These are phyloP conservation scores for Aspergillus sp. DNA, from an alignment of 2,329 filamentous ascomycete species.

Conservation along the genomic window DNA sequence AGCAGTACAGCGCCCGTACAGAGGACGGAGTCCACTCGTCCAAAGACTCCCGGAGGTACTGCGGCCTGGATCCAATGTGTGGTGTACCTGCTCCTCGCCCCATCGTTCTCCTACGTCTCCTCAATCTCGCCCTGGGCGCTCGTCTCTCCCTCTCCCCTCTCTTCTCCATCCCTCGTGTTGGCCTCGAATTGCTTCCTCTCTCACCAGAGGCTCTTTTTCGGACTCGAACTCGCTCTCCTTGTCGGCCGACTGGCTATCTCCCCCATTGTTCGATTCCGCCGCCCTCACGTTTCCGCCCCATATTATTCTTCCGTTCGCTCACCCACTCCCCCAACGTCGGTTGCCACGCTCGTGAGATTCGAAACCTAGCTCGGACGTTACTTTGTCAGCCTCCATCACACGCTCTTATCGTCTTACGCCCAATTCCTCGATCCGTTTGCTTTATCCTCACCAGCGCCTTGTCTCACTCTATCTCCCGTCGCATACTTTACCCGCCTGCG, in stretches of 20 bases:
- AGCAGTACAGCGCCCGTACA: conserved; percentile 9
- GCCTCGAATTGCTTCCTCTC: conserved; percentile 24
- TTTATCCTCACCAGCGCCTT: conserved; percentile 10
- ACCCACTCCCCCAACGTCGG: conserved; percentile 19
- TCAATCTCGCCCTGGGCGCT: conserved; percentile 14
- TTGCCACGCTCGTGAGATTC: conserved; percentile 19
- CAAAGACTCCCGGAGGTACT: conserved; percentile 6
- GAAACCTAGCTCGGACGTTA: neutral
- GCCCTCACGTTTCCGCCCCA: conserved; percentile 26
- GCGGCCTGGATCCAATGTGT: conserved; percentile 14
- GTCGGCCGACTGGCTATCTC: conserved; percentile 17
- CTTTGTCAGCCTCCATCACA: conserved; percentile 16
- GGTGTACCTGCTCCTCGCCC: conserved; percentile 8
- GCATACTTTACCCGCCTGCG: conserved; percentile 20
- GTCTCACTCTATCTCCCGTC: conserved; percentile 9
- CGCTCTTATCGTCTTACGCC: conserved; percentile 1
- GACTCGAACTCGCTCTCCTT: conserved; percentile 4
- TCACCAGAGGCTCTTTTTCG: conserved; percentile 21
- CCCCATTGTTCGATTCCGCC: conserved; percentile 24
- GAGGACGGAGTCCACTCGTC: conserved; percentile 11
- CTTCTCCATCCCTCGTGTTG: conserved; percentile 21
- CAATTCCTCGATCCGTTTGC: conserved; percentile 11
- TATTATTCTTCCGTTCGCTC: conserved; percentile 21
- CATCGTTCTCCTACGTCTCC: conserved; percentile 7
- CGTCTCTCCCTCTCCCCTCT: conserved; percentile 19